A percentile compares a stretch with the other conserved stretches of the same genome.
phyloP scores from a whole-genome alignment of 371 early-diverging fungal species.

The Saksenaea vasiformis region DNA sequence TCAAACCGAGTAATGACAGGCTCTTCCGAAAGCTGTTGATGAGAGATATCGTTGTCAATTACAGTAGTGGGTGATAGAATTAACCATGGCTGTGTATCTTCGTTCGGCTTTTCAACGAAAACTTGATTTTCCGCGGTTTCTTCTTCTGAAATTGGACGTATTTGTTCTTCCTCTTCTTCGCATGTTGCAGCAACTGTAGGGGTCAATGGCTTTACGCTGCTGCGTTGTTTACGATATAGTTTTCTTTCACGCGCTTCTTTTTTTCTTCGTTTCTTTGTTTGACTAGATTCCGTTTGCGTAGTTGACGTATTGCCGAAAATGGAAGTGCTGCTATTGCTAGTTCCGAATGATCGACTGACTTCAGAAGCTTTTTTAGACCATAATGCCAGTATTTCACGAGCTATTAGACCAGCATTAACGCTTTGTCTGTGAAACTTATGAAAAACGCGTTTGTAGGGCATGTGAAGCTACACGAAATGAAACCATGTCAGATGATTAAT shows the following conservation, averaged over 20 bases:
- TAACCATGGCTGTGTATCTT: no score
- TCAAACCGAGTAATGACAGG: not conserved
- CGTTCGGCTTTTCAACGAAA: no score
- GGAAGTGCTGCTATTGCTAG: not conserved
- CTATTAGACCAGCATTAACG: not conserved
- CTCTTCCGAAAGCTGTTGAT: not conserved
- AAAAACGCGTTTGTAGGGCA: not conserved
- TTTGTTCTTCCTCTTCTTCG: not conserved
- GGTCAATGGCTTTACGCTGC: not conserved
- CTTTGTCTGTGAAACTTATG: not conserved
- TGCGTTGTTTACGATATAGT: not conserved
- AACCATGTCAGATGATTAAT: not conserved
- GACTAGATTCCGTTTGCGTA: not conserved
- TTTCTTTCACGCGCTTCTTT: not conserved
- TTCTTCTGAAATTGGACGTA: no score
- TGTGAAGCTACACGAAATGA: slow-evolving; percentile 5
- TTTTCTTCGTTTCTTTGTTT: not conserved
- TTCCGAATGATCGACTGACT: not conserved
- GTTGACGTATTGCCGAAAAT: not conserved
- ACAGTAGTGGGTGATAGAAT: no score
- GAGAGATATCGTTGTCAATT: not conserved
- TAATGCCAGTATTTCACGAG: not conserved
- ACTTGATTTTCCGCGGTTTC: no score
- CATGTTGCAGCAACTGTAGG: not conserved
- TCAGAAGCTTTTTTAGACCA: not conserved